Evolutionary conservation across 495 filamentous ascomycete genomes (phyloP), one percentile per base, ranked within the genome.

Genomic region (Neurospora sp.): DNA sequence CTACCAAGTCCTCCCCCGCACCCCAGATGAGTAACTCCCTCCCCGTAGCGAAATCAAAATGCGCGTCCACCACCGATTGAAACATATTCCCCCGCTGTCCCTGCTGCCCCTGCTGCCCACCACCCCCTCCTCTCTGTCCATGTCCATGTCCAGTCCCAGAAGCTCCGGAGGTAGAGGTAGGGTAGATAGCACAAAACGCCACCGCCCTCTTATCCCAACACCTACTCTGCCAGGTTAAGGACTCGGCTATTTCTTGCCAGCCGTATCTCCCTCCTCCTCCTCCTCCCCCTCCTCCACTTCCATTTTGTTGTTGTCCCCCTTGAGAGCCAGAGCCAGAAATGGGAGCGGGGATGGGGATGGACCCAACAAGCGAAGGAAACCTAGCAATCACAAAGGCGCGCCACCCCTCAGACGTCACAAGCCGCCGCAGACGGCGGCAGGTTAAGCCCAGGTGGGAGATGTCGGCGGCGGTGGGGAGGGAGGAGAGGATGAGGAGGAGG

Each of bases 131-230:
- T 45, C 42, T 45, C 18, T 45, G 42, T n/a, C 42, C 42, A n/a
- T n/a, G 6, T 8, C 42, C 42, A n/a, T 18, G 6, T n/a, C 18
- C 42, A 45, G n/a, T 0, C 3, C 8, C 44, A 69, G 72, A 70
- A n/a, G n/a, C 27, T 31, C 27, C 27, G 27, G 27, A 31, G 27
- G n/a, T n/a, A n/a, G n/a, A n/a, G n/a, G n/a, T 3, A 76, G 53
- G 53, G 22, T 65, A 65, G 6, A 65, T 65, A 0, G 72, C 74
- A 14, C 78, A 75, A 65, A 84, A 77, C 71, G 76, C 74, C 41
- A 85, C 71, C 7, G 80, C 72, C 8, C 83, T 76, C 8, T 74
- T 78, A 35, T 85, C 83, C 84, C 84, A 86, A 73, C 81, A 82
- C 4, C 83, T 76, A 18, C 80, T 81, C 70, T 85, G 84, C 44